A percentile compares a stretch with the other conserved stretches of the same genome.
These are phyloP conservation scores for Leucosporidium scottii DNA, from an alignment of 768 basidiomycete genomes.

Conservation along the genomic window DNA sequence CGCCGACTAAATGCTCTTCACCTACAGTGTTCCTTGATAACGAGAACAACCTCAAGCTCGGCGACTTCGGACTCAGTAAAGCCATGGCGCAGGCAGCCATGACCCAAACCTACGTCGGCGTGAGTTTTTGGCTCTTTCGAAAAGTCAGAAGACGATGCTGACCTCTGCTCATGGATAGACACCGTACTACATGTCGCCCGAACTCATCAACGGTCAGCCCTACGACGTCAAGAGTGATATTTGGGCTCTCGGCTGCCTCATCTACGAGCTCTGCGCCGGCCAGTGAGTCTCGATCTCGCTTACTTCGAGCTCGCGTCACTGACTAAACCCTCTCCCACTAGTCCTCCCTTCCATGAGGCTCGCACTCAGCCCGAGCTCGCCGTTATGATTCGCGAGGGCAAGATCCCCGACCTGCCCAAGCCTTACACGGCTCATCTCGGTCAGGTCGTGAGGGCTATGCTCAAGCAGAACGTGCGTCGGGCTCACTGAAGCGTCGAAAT, in stretches of 20 bases:
- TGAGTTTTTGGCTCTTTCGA: constrained; percentile 45
- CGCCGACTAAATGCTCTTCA: neutral
- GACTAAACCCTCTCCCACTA: neutral
- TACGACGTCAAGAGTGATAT: constrained; percentile 99
- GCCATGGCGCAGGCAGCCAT: constrained; percentile 80
- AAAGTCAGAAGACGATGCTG: too few species aligned
- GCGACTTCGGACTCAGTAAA: constrained; percentile 94
- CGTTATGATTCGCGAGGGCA: constrained; percentile 69
- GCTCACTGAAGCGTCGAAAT: too few species aligned
- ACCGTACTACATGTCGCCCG: constrained; percentile 99
- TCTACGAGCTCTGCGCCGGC: constrained; percentile 90
- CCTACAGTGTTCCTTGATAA: constrained; percentile 77
- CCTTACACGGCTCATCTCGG: constrained; percentile 68
- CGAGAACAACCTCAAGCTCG: constrained; percentile 78
- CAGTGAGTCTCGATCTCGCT: constrained; percentile 47
- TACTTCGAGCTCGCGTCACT: neutral
- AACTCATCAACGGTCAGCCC: constrained; percentile 91
- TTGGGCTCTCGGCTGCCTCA: constrained; percentile 94
- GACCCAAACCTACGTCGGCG: constrained; percentile 94
- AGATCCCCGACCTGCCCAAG: constrained; percentile 81
- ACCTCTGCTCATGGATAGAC: constrained; percentile 53
- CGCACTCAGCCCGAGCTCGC: constrained; percentile 81
- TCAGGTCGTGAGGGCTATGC: constrained; percentile 75
- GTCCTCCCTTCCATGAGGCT: constrained; percentile 84
- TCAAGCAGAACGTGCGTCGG: constrained; percentile 66